Base-by-base conservation (phyloP, 345 rosid genomes). In the Dipteronia dyeriana region DNA sequence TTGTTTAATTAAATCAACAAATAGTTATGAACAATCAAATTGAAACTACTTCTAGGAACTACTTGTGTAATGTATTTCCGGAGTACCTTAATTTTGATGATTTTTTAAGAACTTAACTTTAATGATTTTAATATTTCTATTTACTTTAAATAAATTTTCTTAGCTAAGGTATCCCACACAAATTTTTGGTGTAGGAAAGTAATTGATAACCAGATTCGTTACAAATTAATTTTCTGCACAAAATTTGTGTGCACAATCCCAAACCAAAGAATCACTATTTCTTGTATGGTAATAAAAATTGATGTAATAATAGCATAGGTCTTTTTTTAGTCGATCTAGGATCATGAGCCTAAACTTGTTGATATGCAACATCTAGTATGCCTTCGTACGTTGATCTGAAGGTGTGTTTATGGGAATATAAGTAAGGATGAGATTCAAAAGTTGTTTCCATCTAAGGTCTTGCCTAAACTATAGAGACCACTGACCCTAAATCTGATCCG, bases 331-430 rank as follows among this genome's bases (percentile, higher is more conserved):
- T 20, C 13, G n/a, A 5, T 29, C 75, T 31, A 8, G 11, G 26
- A n/a, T 78, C 41, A 13, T 29, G 67, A 62, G 59, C 5, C 54
- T 66, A 4, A 63, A 1, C 31, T 53, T 41, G 45, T 19, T 25
- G 25, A n/a, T 66, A 20, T 66, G 79, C 83, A 90, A 92, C 90
- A 88, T 53, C 76, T 90, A 76, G 88, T 85, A 14, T 90, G 94
- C 73, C 92, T 90, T 1, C n/a, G n/a, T n/a, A 82, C 83, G 77
- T 73, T 88, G 87, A 87, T 90, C 10, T 87, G 95, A 57, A 80
- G 78, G 77, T 84, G 87, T 51, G 92, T 87, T 54, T 79, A 82
- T 41, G 86, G 84, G 79, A 83, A 87, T 69, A 66, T 84, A 63
- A 71, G 66, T 82, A 88, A 84, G 73, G 90, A 87, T 43, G 91